Conservation (phyloP, 1,139 yeast genomes). For the Casaregolazyma suthepensis region DNA sequence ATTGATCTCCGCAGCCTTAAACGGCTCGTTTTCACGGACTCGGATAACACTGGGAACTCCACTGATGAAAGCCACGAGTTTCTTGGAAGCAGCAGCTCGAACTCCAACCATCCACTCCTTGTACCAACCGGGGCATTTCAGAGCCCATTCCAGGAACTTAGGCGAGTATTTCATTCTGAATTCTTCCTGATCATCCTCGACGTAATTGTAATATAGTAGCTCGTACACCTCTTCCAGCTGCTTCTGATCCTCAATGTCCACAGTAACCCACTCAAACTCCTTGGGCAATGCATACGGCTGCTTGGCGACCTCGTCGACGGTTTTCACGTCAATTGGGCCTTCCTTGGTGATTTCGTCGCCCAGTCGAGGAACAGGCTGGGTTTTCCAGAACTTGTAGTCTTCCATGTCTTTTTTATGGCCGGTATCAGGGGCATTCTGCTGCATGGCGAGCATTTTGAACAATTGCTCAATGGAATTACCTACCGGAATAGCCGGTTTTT, state of each 20-base stretch:
- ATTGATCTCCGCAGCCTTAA: constrained; percentile 82
- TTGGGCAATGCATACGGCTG: constrained; percentile 63
- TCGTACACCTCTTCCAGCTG: constrained; percentile 72
- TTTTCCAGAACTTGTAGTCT: constrained; percentile 95
- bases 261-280: constrained; percentile 84
- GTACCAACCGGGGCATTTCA: constrained; percentile 90
- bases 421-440: constrained; percentile 13
- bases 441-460: constrained; percentile 33
- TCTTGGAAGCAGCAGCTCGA: constrained; percentile 66
- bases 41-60: constrained; percentile 76
- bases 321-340: constrained; percentile 79
- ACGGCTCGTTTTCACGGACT: constrained; percentile 47
- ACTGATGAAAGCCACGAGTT: constrained; percentile 84
- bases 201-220: constrained; percentile 80
- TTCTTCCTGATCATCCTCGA: constrained; percentile 88
- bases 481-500: constrained; percentile 2
- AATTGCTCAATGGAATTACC: constrained; percentile 37
- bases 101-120: constrained; percentile 93
- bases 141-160: constrained; percentile 85
- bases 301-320: constrained; percentile 64
- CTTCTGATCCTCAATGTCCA: constrained; percentile 55
- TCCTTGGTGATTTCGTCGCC: constrained; percentile 60
- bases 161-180: constrained; percentile 86
- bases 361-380: constrained; percentile 86
- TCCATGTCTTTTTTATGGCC: constrained; percentile 56